Percentiles rank a stretch among this genome's conserved stretches.
Conservation (phyloP, 208 protist genomes). For the Acanthamoeba divionensis region DNA sequence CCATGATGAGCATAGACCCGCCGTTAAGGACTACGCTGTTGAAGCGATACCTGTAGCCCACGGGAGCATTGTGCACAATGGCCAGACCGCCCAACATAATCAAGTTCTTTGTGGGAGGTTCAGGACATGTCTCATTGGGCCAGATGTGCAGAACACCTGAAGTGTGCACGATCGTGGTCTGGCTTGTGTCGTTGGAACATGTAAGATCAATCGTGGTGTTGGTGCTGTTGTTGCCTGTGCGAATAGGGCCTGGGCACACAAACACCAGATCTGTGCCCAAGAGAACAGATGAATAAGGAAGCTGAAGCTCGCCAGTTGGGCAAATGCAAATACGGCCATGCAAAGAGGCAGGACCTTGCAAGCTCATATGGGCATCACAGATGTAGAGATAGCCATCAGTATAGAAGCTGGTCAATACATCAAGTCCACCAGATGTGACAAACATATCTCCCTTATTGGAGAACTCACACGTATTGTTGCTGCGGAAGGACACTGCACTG, state of each 20-base stretch:
- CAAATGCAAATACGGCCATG: constrained; percentile 25
- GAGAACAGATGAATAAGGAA: not conserved
- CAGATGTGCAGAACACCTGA: constrained; percentile 37
- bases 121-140: constrained; percentile 19
- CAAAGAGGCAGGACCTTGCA: not conserved
- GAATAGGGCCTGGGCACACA: not conserved
- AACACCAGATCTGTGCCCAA: not conserved
- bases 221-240: not conserved
- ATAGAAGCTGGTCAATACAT: not conserved
- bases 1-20: not conserved
- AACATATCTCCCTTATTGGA: constrained; percentile 7
- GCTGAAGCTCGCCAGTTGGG: not conserved
- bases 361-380: constrained; percentile 19
- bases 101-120: not conserved
- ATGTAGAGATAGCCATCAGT: constrained; percentile 49
- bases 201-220: not conserved
- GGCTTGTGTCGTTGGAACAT: constrained; percentile 21
- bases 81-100: not conserved
- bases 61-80: not conserved
- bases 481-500: not conserved
- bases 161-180: constrained; percentile 19
- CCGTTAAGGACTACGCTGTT: constrained; percentile 30
- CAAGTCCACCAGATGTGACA: constrained; percentile 27
- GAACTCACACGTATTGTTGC: not conserved
- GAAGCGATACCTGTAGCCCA: constrained; percentile 35